These are phyloP conservation scores for Tricholoma sp. DNA, from an alignment of 768 basidiomycete genomes.

Conservation along the genomic window DNA sequence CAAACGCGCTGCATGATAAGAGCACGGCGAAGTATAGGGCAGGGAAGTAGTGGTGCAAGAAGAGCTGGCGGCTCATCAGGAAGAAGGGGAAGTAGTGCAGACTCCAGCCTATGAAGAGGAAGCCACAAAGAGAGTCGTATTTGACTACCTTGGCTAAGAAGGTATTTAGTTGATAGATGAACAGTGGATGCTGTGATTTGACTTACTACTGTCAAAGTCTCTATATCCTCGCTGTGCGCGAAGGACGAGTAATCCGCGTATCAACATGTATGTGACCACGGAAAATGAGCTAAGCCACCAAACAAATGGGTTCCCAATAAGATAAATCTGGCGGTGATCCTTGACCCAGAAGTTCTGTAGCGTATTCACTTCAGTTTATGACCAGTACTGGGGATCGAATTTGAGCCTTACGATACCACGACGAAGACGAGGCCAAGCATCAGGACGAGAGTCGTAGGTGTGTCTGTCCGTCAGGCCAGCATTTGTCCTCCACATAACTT, in stretches of 20 bases:
- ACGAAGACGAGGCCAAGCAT: conserved; percentile 82
- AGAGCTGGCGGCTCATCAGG: conserved; percentile 95
- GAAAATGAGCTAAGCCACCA: conserved; percentile 85
- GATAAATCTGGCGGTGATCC: conserved; percentile 92
- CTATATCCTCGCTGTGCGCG: conserved; percentile 87
- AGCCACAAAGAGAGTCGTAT: conserved; percentile 86
- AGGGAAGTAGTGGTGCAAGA: conserved; percentile 97
- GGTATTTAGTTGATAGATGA: not conserved
- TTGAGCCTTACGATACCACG: conserved; percentile 80
- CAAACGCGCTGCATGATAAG: conserved; percentile 71
- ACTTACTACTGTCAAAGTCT: conserved; percentile 89
- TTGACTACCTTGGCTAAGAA: conserved; percentile 77
- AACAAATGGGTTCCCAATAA: conserved; percentile 89
- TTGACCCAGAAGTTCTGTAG: conserved; percentile 96
- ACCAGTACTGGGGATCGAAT: not conserved
- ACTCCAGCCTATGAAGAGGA: conserved; percentile 88
- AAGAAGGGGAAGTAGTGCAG: conserved; percentile 97
- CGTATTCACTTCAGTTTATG: not conserved
- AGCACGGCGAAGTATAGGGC: conserved; percentile 93
- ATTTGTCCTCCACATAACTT: conserved; percentile 97
- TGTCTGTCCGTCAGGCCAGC: conserved; percentile 94
- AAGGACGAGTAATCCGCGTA: conserved; percentile 78
- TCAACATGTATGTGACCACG: conserved; percentile 57
- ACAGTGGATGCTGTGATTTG: not conserved
- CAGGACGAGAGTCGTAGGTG: conserved; percentile 90